A percentile compares a stretch with the other conserved stretches of the same genome.
phyloP scores from a whole-genome alignment of 1,284 basidiomycete species.

The Ganoderma leucocontextum region DNA sequence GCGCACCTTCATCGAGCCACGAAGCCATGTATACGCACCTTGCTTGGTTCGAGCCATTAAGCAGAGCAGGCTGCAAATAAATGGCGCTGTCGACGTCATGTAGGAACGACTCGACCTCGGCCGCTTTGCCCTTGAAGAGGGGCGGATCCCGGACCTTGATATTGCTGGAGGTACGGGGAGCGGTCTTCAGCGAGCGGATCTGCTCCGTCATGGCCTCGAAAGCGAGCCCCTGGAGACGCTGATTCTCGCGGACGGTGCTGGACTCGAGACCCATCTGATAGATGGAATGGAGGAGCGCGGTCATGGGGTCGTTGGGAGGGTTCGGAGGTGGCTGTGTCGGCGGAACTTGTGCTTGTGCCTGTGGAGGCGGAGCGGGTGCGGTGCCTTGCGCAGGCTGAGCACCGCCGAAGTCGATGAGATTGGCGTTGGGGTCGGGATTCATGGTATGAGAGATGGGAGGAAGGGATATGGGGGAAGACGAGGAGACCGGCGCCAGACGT shows the following conservation, averaged over 20 bases:
- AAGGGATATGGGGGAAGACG: too few relatives aligned
- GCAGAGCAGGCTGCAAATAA: neutral
- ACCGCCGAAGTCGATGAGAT: too few relatives aligned
- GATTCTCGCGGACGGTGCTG: neutral
- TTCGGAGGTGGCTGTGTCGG: neutral
- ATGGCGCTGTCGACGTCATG: constrained; percentile 1
- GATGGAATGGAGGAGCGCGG: neutral
- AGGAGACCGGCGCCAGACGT: too few relatives aligned
- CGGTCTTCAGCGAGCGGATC: neutral
- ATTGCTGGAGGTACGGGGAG: neutral
- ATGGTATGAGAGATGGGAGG: too few relatives aligned
- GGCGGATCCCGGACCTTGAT: neutral
- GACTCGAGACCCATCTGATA: neutral
- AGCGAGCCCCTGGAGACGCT: neutral
- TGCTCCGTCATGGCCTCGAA: neutral
- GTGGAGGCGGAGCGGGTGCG: neutral
- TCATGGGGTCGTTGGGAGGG: neutral
- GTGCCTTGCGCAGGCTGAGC: too few relatives aligned
- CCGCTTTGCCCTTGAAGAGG: constrained; percentile 6
- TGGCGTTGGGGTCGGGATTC: too few relatives aligned
- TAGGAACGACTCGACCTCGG: neutral
- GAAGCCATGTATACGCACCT: neutral
- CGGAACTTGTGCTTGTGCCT: neutral
- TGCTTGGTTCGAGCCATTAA: neutral
- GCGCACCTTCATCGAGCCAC: neutral